These are phyloP conservation scores for Cystobasidiaceae sp. DNA, from an alignment of 1,284 basidiomycete species.

Conservation along the genomic window DNA sequence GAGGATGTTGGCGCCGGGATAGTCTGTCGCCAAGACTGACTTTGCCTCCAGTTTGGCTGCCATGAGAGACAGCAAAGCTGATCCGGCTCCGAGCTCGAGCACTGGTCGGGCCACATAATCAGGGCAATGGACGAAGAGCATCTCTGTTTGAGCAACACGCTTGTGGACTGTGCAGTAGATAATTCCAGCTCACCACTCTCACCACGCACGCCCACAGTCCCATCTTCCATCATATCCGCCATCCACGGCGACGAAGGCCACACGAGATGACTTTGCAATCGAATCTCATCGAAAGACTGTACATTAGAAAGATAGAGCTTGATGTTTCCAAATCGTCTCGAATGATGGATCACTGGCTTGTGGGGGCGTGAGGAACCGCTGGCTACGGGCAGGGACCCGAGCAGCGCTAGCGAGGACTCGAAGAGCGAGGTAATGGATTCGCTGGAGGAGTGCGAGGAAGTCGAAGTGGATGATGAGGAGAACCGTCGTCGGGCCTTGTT, in stretches of 20 bases:
- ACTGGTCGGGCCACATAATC: neutral
- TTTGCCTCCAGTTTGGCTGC: conserved; percentile 5
- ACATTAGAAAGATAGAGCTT: conserved; percentile 7
- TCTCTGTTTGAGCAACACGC: neutral
- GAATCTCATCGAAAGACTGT: neutral
- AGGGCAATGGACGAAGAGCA: neutral
- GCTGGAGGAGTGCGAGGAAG: neutral
- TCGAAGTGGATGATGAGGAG: too few species aligned
- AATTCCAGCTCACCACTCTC: conserved; percentile 1
- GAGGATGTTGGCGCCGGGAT: conserved; percentile 4
- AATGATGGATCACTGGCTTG: conserved; percentile 4
- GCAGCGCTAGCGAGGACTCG: conserved; percentile 6
- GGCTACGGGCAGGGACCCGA: conserved; percentile 22
- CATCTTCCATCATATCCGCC: conserved; percentile 15
- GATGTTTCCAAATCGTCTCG: neutral
- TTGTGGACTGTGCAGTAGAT: neutral
- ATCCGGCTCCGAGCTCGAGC: conserved; percentile 24
- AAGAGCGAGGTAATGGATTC: conserved; percentile 12
- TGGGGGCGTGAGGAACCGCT: neutral
- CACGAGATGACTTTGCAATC: conserved; percentile 28
- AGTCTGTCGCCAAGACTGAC: conserved; percentile 13
- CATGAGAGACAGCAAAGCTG: conserved; percentile 4
- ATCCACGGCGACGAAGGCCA: conserved; percentile 16
- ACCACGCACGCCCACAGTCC: neutral
- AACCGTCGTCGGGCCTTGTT: too few species aligned